A percentile compares a stretch with the other conserved stretches of the same genome.
These are phyloP conservation scores for Lophiotrema nucula DNA, from an alignment of 495 filamentous ascomycete species.

Conservation along the genomic window DNA sequence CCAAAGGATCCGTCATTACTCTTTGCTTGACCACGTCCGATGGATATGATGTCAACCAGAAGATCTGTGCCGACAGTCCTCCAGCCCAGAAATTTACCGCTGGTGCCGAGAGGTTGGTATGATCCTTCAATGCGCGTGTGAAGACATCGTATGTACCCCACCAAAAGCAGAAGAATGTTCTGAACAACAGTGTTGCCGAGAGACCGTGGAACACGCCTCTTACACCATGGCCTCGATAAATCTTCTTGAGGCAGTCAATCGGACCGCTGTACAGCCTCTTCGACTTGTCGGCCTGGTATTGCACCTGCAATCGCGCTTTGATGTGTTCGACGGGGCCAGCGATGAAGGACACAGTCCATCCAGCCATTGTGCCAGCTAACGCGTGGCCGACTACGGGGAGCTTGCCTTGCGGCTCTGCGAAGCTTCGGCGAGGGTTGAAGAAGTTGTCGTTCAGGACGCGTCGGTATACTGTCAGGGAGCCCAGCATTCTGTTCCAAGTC, in stretches of 20 bases:
- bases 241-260: conserved; percentile 73
- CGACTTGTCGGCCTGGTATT: conserved; percentile 74
- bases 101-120: conserved; percentile 71
- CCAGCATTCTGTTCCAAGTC: conserved; percentile 66
- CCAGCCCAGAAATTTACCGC: conserved; percentile 97
- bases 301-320: conserved; percentile 90
- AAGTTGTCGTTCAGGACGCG: conserved; percentile 74
- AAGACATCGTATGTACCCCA: conserved; percentile 91
- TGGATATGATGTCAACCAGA: conserved; percentile 90
- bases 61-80: conserved; percentile 85
- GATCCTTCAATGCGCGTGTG: conserved; percentile 60
- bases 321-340: conserved; percentile 94
- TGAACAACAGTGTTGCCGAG: conserved; percentile 79
- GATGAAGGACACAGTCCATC: conserved; percentile 85
- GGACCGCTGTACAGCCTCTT: conserved; percentile 80
- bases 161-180: conserved; percentile 95
- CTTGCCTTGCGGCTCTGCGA: conserved; percentile 36
- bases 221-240: conserved; percentile 66
- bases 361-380: conserved; percentile 81
- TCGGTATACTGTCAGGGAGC: conserved; percentile 85
- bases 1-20: conserved; percentile 91
- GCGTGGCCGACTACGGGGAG: conserved; percentile 80
- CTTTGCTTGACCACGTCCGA: conserved; percentile 95
- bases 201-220: conserved; percentile 81
- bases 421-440: conserved; percentile 53